phyloP scores from a whole-genome alignment of 768 basidiomycete species.

The Mycena rebaudengoi region DNA sequence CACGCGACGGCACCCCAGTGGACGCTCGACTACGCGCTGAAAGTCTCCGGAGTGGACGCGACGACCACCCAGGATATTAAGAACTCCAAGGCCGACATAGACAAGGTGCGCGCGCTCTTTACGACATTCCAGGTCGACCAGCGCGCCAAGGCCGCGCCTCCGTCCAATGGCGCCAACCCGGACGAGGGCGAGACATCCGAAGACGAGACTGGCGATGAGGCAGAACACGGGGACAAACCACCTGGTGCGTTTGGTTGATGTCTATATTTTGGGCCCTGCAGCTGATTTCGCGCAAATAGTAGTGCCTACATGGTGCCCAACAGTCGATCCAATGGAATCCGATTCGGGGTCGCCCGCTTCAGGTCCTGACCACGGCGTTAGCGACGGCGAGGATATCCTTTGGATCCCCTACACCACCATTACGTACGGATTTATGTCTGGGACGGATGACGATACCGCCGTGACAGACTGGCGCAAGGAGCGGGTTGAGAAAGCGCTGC shows the following conservation, averaged over 20 bases:
- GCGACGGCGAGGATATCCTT: background rate
- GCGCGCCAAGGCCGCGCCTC: background rate
- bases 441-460: background rate
- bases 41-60: conserved; percentile 2
- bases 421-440: conserved; percentile 2
- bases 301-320: background rate
- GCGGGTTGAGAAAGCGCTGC: background rate
- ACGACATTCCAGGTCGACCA: conserved; percentile 7
- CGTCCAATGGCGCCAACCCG: background rate
- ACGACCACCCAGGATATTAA: background rate
- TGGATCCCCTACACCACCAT: background rate
- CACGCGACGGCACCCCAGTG: background rate
- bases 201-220: background rate
- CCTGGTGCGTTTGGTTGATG: no score
- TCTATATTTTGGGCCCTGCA: no score
- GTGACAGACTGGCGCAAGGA: background rate
- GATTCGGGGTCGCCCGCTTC: background rate
- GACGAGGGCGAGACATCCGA: background rate
- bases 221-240: background rate
- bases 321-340: background rate
- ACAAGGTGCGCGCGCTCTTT: conserved; percentile 6
- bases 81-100: background rate
- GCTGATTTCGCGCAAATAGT: no score
- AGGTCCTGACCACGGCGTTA: background rate
- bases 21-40: conserved; percentile 16